Evolutionary conservation across 2,329 filamentous ascomycete genomes (phyloP).

Genomic region (Chaetomiaceae sp.): DNA sequence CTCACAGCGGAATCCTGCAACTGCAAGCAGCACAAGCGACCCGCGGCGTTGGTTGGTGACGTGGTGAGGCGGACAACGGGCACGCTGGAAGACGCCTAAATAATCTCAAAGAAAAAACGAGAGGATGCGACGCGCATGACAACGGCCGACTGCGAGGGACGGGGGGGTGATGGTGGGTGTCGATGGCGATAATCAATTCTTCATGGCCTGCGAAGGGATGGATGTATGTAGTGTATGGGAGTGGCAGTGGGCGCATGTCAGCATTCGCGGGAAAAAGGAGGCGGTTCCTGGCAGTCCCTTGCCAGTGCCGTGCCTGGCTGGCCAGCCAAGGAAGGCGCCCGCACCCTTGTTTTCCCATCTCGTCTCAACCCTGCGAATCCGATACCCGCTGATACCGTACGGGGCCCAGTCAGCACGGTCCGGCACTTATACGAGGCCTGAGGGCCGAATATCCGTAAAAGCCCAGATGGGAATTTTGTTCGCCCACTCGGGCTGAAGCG

Average conservation of each 20-base stretch:
- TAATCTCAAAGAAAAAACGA: constrained; percentile 21
- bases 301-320: too few relatives aligned
- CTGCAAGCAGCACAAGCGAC: not conserved
- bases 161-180: constrained; percentile 1
- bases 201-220: not conserved
- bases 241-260: too few relatives aligned
- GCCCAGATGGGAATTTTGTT: too few relatives aligned
- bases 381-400: constrained; percentile 11
- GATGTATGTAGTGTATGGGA: not conserved
- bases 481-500: too few relatives aligned
- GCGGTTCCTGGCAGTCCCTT: not conserved
- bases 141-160: constrained; percentile 11
- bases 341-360: constrained; percentile 6
- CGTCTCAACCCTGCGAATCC: constrained; percentile 13
- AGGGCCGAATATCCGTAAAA: too few relatives aligned
- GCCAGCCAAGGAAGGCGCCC: too few relatives aligned
- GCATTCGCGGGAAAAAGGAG: not conserved
- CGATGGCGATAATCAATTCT: constrained; percentile 4
- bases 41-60: too few relatives aligned
- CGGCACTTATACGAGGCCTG: too few relatives aligned
- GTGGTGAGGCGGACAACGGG: not conserved
- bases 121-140: constrained; percentile 19
- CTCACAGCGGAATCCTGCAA: constrained; percentile 7
- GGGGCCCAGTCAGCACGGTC: not conserved
- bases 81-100: not conserved